A percentile compares a stretch with the other conserved stretches of the same genome.
phyloP scores from a whole-genome alignment of 148 eudicot species.

The Rhododendron ferrugineum region DNA sequence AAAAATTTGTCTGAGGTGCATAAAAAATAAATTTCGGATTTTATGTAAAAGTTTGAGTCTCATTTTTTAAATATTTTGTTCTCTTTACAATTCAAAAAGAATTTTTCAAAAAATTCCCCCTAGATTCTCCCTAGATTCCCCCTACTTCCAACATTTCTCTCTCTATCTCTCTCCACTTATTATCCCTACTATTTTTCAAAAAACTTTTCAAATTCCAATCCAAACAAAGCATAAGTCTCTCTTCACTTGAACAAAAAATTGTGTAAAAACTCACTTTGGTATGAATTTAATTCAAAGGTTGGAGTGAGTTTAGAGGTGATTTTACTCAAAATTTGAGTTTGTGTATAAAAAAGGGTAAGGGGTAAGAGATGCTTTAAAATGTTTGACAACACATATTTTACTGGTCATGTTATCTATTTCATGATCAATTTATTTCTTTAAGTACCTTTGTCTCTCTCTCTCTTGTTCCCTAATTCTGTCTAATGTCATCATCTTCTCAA shows the following conservation, averaged over 20 bases:
- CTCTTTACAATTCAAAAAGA: too few species aligned
- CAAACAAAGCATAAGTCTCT: background rate
- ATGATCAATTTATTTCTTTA: background rate
- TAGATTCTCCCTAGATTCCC: too few species aligned
- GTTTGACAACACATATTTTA: background rate
- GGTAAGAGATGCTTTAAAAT: background rate
- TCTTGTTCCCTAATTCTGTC: background rate
- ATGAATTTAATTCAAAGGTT: background rate
- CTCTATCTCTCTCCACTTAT: too few species aligned
- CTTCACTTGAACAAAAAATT: background rate
- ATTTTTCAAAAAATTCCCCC: too few species aligned
- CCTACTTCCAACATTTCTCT: too few species aligned
- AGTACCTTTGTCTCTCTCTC: background rate
- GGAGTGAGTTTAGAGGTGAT: background rate
- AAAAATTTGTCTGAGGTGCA: background rate
- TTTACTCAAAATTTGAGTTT: background rate
- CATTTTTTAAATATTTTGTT: too few species aligned
- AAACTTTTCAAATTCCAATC: too few species aligned
- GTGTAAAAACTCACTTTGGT: background rate
- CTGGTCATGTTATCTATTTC: background rate
- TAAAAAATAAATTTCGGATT: too few species aligned
- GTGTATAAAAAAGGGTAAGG: background rate
- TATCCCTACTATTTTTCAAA: too few species aligned
- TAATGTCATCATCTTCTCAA: background rate
- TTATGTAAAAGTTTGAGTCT: background rate